Conservation (phyloP, 139 green algal species). For the Eudorina sp. region DNA sequence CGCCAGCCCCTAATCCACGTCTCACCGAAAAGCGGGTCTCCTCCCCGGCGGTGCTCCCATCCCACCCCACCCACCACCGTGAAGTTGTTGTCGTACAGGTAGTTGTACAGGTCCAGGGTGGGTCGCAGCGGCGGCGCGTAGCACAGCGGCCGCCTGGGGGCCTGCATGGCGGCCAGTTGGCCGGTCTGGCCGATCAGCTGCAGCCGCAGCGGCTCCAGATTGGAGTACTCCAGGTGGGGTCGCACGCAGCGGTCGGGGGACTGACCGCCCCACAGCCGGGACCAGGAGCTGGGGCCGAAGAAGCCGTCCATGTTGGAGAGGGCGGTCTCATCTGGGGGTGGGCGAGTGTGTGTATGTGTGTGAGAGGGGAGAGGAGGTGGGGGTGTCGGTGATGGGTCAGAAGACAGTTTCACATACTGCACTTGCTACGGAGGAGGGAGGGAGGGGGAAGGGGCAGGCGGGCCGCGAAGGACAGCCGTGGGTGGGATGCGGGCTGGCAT, state of each 20-base stretch:
- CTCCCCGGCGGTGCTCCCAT: no score
- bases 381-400: no score
- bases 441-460: neutral
- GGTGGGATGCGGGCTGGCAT: neutral
- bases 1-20: no score
- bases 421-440: neutral
- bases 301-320: conserved; percentile 55
- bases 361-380: neutral
- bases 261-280: neutral
- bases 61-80: neutral
- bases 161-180: neutral
- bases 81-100: conserved; percentile 32
- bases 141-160: neutral
- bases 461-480: neutral
- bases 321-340: conserved; percentile 51
- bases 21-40: no score
- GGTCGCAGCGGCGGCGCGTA: conserved; percentile 7
- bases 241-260: neutral
- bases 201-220: neutral
- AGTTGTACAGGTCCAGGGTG: conserved; percentile 38
- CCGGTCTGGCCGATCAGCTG: neutral
- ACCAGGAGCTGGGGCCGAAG: conserved; percentile 4
- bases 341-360: neutral
- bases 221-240: conserved; percentile 18
- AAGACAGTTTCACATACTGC: no score